Evolutionary conservation across 192 early-diverging fungal genomes (phyloP).

Genomic region (Piromyces finnis): DNA sequence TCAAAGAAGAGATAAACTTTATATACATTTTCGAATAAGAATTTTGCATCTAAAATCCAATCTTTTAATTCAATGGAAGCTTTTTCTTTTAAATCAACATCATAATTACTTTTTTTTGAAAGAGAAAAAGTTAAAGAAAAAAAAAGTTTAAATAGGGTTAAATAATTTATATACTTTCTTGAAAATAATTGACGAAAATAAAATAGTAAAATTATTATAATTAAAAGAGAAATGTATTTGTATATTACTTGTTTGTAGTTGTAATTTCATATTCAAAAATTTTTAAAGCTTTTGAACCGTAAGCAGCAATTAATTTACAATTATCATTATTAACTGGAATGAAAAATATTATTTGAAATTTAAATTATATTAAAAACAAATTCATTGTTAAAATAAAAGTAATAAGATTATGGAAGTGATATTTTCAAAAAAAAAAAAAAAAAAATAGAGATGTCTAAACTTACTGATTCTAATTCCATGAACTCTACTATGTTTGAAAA

Average conservation of each 20-base stretch:
- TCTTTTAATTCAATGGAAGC: constrained; percentile 28
- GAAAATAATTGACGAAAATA: too few relatives aligned
- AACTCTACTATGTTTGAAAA: constrained; percentile 13
- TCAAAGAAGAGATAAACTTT: too few relatives aligned
- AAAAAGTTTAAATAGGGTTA: too few relatives aligned
- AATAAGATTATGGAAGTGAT: too few relatives aligned
- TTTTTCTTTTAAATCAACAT: background rate
- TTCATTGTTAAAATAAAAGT: too few relatives aligned
- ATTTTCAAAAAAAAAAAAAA: too few relatives aligned
- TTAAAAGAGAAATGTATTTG: too few relatives aligned
- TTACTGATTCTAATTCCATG: constrained; percentile 14
- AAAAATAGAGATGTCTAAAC: background rate
- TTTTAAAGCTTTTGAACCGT: constrained; percentile 26
- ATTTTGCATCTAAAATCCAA: constrained; percentile 65
- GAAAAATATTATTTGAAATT: too few relatives aligned
- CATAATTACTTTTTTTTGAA: background rate
- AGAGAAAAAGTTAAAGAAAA: too few relatives aligned
- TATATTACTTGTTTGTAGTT: background rate
- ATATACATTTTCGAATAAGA: constrained; percentile 21
- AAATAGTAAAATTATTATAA: too few relatives aligned
- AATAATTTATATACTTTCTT: too few relatives aligned
- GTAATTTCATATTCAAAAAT: constrained; percentile 4
- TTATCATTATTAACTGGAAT: background rate
- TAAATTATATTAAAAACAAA: too few relatives aligned
- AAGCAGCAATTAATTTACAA: constrained; percentile 9